Base-by-base conservation (phyloP, 2,329 filamentous ascomycete genomes). In the Arthrinium phaeospermum region DNA sequence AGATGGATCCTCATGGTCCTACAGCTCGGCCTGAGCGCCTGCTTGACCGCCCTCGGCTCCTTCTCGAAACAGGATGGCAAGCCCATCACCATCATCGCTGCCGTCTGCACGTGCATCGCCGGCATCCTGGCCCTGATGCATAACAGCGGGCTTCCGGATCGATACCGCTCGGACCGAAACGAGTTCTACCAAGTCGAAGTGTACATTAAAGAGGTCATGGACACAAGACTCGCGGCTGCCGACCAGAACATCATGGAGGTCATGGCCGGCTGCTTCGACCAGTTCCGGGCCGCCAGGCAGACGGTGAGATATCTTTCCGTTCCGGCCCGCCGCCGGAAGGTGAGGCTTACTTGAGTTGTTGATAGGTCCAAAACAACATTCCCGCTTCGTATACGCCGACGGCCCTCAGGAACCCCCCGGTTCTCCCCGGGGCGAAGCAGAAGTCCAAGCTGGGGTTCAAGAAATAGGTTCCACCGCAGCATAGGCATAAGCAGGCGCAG, bases 91-190 rank as follows among this genome's bases (percentile, higher is more conserved):
- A 73, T 84, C n/a, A 82, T 89, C 10, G 87, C 85, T 0, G 86
- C 85, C 7, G 75, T 83, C 72, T 88, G 88, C 76, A 89, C 87
- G 0, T 78, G 87, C 71, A 81, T 84, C 53, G 85, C 87, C 10
- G 87, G 87, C 1, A 76, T 88, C 8, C 80, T 89, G 5, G 87
- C 86, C 3, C 80, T 89, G 22, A 75, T 89, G 72, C 86, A 88
- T 78, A 89, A 89, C 76, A 88, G 86, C 72, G 87, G 87, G 1
- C 76, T 89, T 24, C 87, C 87, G 2, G 85, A 88, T 73, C 80
- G 86, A 10, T 88, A 88, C 74, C 82, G 86, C 41, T 84, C 83
- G 69, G 83, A 89, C 75, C 84, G 83, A 75, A 82, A 83, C 41
- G 85, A 88, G 76, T 88, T 88, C 75, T 81, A 82, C 70, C 82